Evolutionary conservation across 805 yeast species (phyloP), one percentile per base, ranked within the genome.

Genomic region (Hanseniaspora mollemarum): DNA sequence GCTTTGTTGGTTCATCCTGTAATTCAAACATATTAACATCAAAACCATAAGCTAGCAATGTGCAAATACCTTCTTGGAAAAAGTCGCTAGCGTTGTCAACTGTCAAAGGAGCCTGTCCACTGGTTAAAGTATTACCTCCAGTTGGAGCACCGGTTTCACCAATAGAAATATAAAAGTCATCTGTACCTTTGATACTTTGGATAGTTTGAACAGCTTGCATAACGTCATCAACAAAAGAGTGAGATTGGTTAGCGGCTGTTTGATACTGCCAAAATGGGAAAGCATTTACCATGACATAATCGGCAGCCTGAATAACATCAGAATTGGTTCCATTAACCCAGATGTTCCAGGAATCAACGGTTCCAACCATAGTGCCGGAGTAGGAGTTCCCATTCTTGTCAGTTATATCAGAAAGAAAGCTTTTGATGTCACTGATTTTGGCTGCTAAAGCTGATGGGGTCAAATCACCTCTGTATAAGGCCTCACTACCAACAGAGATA

Each of bases 241-340:
- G 85, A 16, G 95, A 78, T 25, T 96, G 77, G 67, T 88, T 88
- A 45, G 67, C 62, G 76, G 75, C 76, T 58, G 87, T 75, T 73
- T 87, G 96, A 40, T 96, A 96, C 73, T 90, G 97, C 97, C 97
- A 90, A 81, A 88, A 90, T 8, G 96, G 85, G 77, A 90, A 90
- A 46, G 96, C 96, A 65, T 90, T 90, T 62, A 95, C 94, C 66
- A 81, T 83, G 55, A 87, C 79, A 60, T 86, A 72, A 67, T 90
- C 97, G 43, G 94, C 72, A 48, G 87, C 88, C 66, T 77, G 60
- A 63, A 90, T 80, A 52, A 83, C 95, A 24, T 82, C 77, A 46
- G 69, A 60, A 57, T 81, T 72, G 58, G 73, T 78, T 61, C 83
- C 92, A 61, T 86, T 94, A 58, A 87, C 95, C 55, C 85, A 67